Percentiles rank a stretch among this genome's conserved stretches.
phyloP scores from a whole-genome alignment of 257 asterid species.

The Ajuga chamaepitys region DNA sequence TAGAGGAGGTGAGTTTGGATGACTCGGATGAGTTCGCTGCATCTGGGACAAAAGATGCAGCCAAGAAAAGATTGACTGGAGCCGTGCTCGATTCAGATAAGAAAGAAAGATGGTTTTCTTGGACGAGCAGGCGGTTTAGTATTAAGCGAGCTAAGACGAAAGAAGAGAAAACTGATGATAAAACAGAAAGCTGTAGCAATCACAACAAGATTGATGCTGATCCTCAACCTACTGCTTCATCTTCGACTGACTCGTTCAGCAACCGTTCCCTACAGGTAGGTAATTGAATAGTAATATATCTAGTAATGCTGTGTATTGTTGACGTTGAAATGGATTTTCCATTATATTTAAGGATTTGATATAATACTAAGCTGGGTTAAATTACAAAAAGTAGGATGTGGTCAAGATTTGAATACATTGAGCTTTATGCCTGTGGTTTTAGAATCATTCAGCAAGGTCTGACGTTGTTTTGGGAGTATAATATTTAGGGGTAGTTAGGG shows the following conservation, averaged over 20 bases:
- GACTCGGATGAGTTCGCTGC: slow-evolving; percentile 19
- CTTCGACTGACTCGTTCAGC: slow-evolving; percentile 12
- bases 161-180: slow-evolving; percentile 27
- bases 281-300: not conserved
- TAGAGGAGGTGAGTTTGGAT: slow-evolving; percentile 22
- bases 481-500: not conserved
- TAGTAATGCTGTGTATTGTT: not conserved
- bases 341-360: not conserved
- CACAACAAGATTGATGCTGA: slow-evolving; percentile 9
- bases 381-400: not conserved
- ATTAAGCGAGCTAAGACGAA: slow-evolving; percentile 33
- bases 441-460: not conserved
- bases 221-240: not conserved
- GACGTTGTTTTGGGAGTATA: not conserved
- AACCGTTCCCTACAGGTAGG: slow-evolving; percentile 14
- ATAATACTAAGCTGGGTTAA: not conserved
- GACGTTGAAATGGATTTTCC: slow-evolving; percentile 3
- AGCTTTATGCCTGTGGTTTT: not conserved
- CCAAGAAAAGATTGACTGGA: not conserved
- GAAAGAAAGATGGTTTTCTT: slow-evolving; percentile 48
- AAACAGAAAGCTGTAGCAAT: not conserved
- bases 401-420: not conserved
- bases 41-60: not conserved
- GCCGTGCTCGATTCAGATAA: slow-evolving; percentile 24
- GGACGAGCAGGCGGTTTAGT: slow-evolving; percentile 53